A percentile compares a stretch with the other conserved stretches of the same genome.
phyloP scores from a whole-genome alignment of 2,329 filamentous ascomycete genomes.

The Talaromyces piceae region DNA sequence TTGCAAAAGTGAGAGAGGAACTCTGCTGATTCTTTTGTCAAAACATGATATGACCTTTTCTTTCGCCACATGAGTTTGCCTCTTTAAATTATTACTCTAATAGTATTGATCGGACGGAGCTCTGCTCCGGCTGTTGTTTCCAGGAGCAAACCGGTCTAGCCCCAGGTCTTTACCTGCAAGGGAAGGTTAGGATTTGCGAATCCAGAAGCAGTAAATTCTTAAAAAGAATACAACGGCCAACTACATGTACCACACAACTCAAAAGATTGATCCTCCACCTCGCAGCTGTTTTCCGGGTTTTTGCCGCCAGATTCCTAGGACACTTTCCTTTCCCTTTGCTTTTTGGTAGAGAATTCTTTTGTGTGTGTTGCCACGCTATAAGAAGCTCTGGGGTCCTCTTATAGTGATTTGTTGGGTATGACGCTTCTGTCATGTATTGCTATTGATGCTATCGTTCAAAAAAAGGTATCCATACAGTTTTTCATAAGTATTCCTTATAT shows the following conservation, averaged over 20 bases:
- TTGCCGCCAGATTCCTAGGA: slow-evolving; percentile 2
- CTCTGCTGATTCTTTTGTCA: background rate
- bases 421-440: slow-evolving; percentile 2
- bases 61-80: slow-evolving; percentile 8
- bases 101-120: slow-evolving; percentile 1
- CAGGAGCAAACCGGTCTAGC: slow-evolving; percentile 7
- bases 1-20: background rate
- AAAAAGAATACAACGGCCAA: background rate
- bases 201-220: background rate
- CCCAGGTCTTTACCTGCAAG: slow-evolving; percentile 8
- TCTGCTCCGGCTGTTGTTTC: slow-evolving; percentile 5
- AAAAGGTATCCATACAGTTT: too few species aligned
- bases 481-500: background rate
- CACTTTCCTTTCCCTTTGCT: too few species aligned
- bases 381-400: slow-evolving; percentile 4
- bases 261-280: slow-evolving; percentile 7
- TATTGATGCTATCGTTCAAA: too few species aligned
- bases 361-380: slow-evolving; percentile 1
- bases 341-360: background rate
- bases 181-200: slow-evolving; percentile 3
- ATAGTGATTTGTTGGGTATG: slow-evolving; percentile 5
- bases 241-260: background rate
- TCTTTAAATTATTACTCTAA: background rate
- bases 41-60: background rate
- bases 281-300: slow-evolving; percentile 13